Evolutionary conservation across 2,329 filamentous ascomycete genomes (phyloP).

Genomic region (Alternaria conjuncta): DNA sequence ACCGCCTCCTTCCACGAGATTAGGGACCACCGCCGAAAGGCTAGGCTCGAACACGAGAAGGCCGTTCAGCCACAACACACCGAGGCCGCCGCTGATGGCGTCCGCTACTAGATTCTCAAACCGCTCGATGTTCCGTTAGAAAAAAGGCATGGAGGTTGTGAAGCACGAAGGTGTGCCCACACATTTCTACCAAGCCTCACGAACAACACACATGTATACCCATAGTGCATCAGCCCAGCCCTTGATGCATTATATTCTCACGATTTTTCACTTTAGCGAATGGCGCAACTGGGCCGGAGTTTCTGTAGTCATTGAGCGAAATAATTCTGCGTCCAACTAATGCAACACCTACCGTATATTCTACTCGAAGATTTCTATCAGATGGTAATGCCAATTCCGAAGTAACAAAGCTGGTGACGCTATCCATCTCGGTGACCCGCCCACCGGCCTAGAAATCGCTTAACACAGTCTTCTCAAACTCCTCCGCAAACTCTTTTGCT

Average conservation of each 20-base stretch:
- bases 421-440: neutral
- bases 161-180: neutral
- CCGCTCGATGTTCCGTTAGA: neutral
- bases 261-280: neutral
- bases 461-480: constrained; percentile 3
- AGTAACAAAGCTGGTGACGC: neutral
- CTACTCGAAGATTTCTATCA: neutral
- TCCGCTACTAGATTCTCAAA: neutral
- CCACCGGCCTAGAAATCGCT: neutral
- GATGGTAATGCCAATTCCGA: neutral
- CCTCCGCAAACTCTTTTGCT: neutral
- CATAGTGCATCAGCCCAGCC: neutral
- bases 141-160: neutral
- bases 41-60: constrained; percentile 21
- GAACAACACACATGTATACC: neutral
- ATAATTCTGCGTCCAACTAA: neutral
- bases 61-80: constrained; percentile 9
- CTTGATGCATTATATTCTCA: neutral
- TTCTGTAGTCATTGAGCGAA: neutral
- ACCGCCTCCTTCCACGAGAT: constrained; percentile 53
- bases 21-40: constrained; percentile 29
- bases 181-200: neutral
- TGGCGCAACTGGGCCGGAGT: neutral
- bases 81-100: neutral
- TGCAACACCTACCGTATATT: neutral